Percentiles rank a stretch among this genome's conserved stretches.
Evolutionary conservation across 1,139 yeast species (phyloP).

Genomic region (Sugiyamaella xylanicola): DNA sequence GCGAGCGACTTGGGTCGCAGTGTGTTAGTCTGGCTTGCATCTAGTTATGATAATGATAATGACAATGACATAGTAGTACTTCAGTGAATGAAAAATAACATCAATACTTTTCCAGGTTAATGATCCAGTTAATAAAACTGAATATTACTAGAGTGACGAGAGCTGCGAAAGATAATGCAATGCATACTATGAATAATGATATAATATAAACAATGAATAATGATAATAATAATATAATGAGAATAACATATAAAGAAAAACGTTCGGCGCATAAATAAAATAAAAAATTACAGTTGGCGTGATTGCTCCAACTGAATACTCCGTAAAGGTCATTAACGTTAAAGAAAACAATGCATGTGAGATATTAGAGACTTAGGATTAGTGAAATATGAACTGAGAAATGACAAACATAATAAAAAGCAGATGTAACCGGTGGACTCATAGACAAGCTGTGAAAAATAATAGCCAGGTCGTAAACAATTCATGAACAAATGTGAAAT

Average conservation of each 20-base stretch:
- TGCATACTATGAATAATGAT: not conserved
- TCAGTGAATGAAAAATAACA: not conserved
- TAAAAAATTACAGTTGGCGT: not conserved
- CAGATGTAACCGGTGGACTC: too few relatives aligned
- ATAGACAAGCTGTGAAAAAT: too few relatives aligned
- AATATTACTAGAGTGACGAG: not conserved
- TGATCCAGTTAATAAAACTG: not conserved
- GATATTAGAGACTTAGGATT: not conserved
- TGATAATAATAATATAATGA: conserved; percentile 3
- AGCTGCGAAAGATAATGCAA: not conserved
- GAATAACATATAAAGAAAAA: not conserved
- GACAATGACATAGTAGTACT: not conserved
- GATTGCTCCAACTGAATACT: not conserved
- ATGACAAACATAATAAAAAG: not conserved
- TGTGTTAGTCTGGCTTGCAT: too few relatives aligned
- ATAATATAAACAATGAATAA: not conserved
- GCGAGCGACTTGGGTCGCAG: not conserved
- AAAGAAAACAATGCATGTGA: conserved; percentile 9
- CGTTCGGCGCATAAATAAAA: conserved; percentile 5
- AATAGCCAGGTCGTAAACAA: too few relatives aligned
- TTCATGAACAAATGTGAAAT: too few relatives aligned
- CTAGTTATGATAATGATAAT: not conserved
- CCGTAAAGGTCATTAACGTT: conserved; percentile 11
- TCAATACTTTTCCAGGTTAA: too few relatives aligned
- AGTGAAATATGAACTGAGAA: conserved; percentile 8